Percentiles rank a stretch among this genome's conserved stretches.
Conservation (phyloP, 176 grass and related monocot species). For the Paspalum vaginatum region DNA sequence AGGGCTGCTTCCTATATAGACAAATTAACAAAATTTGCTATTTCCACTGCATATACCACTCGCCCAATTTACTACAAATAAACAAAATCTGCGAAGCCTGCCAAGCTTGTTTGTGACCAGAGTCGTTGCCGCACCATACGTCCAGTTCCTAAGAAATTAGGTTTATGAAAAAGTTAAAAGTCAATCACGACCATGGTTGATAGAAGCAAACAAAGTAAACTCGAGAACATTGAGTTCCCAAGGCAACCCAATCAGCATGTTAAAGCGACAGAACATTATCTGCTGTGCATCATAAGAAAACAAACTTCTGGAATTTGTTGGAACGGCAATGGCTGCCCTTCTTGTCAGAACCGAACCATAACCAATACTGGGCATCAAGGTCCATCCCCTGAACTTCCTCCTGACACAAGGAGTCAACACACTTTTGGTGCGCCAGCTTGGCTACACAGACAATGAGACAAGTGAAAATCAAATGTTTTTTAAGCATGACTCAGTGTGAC, state of each 20-base stretch:
- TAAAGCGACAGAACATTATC: neutral
- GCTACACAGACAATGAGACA: conserved; percentile 3
- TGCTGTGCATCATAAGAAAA: conserved; percentile 25
- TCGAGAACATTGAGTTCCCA: neutral
- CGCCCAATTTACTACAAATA: too few species aligned
- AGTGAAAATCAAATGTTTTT: neutral
- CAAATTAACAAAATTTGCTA: too few species aligned
- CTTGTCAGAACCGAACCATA: conserved; percentile 79
- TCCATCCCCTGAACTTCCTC: too few species aligned
- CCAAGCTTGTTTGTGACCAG: too few species aligned
- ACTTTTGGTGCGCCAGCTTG: conserved; percentile 81
- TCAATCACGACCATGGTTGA: neutral
- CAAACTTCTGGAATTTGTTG: conserved; percentile 83
- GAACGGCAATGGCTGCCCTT: conserved; percentile 70
- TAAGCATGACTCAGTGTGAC: neutral
- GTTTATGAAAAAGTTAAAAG: neutral
- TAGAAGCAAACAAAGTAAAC: neutral
- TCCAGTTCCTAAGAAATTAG: conserved; percentile 35
- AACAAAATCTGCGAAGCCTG: too few species aligned
- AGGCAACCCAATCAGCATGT: neutral
- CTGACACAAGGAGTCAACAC: conserved; percentile 80
- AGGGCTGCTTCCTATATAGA: too few species aligned
- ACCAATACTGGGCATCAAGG: too few species aligned
- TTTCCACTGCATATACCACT: too few species aligned
- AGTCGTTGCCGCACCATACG: conserved; percentile 50